phyloP scores from a whole-genome alignment of 2,329 filamentous ascomycete species.

The Cadophora sp. region DNA sequence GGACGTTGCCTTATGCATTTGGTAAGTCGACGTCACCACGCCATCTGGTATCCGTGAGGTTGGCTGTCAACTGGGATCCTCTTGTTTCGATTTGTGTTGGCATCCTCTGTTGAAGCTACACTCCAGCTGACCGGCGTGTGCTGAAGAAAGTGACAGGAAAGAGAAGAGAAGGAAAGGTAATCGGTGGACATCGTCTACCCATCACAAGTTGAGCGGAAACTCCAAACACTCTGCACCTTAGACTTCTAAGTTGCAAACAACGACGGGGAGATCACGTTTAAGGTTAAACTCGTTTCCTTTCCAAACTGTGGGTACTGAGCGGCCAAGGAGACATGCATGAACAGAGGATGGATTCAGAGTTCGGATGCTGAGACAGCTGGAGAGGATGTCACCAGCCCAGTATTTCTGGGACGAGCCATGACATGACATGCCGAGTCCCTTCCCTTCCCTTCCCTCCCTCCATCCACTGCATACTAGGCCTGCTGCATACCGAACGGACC shows the following conservation, averaged over 20 bases:
- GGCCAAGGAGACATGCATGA: not conserved
- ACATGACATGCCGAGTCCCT: not conserved
- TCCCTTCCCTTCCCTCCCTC: too few species aligned
- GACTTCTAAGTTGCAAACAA: conserved; percentile 10
- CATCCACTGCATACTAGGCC: too few species aligned
- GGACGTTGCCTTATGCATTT: not conserved
- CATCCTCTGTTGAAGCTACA: not conserved
- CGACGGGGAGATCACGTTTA: conserved; percentile 12
- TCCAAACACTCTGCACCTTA: not conserved
- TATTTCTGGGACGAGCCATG: not conserved
- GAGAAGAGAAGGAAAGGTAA: not conserved
- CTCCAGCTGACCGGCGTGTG: too few species aligned
- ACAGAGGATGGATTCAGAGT: not conserved
- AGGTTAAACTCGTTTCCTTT: conserved; percentile 17
- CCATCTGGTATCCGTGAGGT: not conserved
- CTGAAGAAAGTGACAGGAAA: not conserved
- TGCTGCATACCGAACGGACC: conserved; percentile 4
- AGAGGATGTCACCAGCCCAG: not conserved
- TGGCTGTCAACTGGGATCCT: not conserved
- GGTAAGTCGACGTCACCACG: not conserved
- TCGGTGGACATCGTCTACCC: not conserved
- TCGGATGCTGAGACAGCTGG: conserved; percentile 12
- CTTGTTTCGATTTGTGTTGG: not conserved
- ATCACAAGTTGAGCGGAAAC: not conserved
- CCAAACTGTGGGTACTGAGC: not conserved